Percentiles rank a stretch among this genome's conserved stretches.
Evolutionary conservation across 805 yeast genomes (phyloP).

Genomic region (Metschnikowia reukaufii): DNA sequence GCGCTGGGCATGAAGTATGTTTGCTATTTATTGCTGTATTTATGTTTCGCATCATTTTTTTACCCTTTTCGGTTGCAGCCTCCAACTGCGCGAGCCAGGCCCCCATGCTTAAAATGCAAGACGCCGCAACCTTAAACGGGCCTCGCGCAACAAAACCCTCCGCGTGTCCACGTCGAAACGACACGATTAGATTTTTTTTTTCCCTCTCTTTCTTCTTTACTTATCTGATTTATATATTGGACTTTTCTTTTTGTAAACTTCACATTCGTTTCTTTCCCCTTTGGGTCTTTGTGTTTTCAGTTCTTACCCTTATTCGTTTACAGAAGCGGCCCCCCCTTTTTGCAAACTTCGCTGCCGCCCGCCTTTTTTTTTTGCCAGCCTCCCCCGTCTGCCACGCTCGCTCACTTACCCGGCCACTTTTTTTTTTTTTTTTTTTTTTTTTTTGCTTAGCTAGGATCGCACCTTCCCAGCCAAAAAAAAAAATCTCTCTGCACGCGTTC

Average conservation of each 20-base stretch:
- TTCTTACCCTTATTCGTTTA: too few species aligned
- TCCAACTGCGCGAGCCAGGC: too few species aligned
- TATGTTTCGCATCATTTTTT: too few species aligned
- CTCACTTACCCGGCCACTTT: constrained; percentile 2
- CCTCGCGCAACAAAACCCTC: not conserved
- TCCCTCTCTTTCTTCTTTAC: not conserved
- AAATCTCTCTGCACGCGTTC: too few species aligned
- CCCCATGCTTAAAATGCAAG: not conserved
- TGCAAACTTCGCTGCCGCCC: not conserved
- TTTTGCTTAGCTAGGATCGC: not conserved
- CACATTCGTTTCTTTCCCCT: too few species aligned
- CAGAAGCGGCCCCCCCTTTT: too few species aligned
- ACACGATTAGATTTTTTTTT: not conserved
- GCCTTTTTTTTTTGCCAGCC: not conserved
- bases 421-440: not conserved
- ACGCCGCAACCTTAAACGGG: not conserved
- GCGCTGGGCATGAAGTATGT: too few species aligned
- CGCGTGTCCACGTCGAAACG: constrained; percentile 1
- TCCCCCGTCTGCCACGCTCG: not conserved
- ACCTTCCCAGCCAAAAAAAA: too few species aligned
- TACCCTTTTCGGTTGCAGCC: too few species aligned
- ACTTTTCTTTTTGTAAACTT: too few species aligned
- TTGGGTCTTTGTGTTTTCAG: not conserved
- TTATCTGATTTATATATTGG: not conserved
- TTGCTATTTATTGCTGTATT: too few species aligned